phyloP scores from a whole-genome alignment of 106 monocot species.

The Dendrobium chrysotoxum region DNA sequence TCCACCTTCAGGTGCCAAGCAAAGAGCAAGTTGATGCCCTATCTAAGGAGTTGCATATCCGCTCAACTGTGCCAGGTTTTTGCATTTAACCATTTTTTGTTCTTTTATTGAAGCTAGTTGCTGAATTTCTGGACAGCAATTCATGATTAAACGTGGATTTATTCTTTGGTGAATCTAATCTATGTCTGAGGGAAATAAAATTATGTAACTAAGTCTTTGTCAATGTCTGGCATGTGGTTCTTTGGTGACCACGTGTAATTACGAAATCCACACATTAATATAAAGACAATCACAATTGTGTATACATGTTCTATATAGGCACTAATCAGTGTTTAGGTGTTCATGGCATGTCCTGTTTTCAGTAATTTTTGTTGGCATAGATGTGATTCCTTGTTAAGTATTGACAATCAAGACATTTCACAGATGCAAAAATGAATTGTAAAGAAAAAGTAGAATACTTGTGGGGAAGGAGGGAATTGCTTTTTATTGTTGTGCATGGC shows the following conservation, averaged over 20 bases:
- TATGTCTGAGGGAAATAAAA: not conserved
- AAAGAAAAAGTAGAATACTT: not conserved
- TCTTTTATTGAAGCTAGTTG: not conserved
- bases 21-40: slow-evolving; percentile 83
- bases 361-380: not conserved
- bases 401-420: not conserved
- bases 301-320: not conserved
- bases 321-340: not conserved
- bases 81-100: not conserved
- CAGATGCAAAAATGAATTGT: not conserved
- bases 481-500: not conserved
- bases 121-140: not conserved
- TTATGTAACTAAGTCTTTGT: not conserved
- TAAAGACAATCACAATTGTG: not conserved
- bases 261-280: not conserved
- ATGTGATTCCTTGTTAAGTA: not conserved
- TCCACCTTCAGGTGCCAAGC: slow-evolving; percentile 61
- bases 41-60: slow-evolving; percentile 68
- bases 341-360: not conserved
- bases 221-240: not conserved
- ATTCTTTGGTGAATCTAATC: not conserved
- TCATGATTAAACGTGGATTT: not conserved
- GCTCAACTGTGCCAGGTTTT: slow-evolving; percentile 80
- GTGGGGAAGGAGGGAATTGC: not conserved
- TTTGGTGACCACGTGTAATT: not conserved